Percentiles rank a stretch among this genome's conserved stretches.
These are phyloP conservation scores for Pseudonectria foliicola DNA, from an alignment of 2,329 filamentous ascomycete species.

Conservation along the genomic window DNA sequence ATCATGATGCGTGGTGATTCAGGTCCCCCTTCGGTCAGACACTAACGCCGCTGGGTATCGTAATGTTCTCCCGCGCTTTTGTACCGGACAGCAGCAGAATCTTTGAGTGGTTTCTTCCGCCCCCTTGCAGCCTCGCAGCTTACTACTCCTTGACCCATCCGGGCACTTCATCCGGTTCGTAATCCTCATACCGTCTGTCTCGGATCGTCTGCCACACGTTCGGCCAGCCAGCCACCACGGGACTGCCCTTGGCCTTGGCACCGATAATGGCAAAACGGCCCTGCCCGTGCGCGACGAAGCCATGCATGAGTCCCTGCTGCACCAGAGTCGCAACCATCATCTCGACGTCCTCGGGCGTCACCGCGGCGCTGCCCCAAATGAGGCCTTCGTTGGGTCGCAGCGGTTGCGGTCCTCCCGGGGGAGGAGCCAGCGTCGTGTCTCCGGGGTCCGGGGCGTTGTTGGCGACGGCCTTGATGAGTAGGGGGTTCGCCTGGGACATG, in stretches of 20 bases:
- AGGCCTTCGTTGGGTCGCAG: slow-evolving; percentile 53
- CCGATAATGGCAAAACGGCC: slow-evolving; percentile 77
- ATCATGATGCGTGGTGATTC: too few species aligned
- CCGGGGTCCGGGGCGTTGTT: slow-evolving; percentile 35
- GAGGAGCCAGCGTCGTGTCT: slow-evolving; percentile 39
- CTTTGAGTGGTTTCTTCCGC: neutral
- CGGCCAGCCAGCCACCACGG: slow-evolving; percentile 69
- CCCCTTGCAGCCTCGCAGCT: too few species aligned
- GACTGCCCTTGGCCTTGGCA: slow-evolving; percentile 57
- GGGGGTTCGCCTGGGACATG: slow-evolving; percentile 37
- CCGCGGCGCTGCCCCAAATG: slow-evolving; percentile 55
- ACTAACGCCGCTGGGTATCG: too few species aligned
- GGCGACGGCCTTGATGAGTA: slow-evolving; percentile 46
- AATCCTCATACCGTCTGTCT: slow-evolving; percentile 49
- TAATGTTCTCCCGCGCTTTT: too few species aligned
- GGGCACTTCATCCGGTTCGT: slow-evolving; percentile 59
- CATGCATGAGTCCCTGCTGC: slow-evolving; percentile 72
- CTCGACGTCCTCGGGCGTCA: slow-evolving; percentile 63
- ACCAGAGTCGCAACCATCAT: slow-evolving; percentile 69
- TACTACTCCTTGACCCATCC: slow-evolving; percentile 59
- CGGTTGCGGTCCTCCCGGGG: slow-evolving; percentile 36
- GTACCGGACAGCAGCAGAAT: too few species aligned
- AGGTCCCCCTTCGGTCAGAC: too few species aligned
- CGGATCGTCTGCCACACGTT: slow-evolving; percentile 62
- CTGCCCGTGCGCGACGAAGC: slow-evolving; percentile 73